A percentile compares a stretch with the other conserved stretches of the same genome.
phyloP scores from a whole-genome alignment of 345 rosid genomes.

The Firmiana major region DNA sequence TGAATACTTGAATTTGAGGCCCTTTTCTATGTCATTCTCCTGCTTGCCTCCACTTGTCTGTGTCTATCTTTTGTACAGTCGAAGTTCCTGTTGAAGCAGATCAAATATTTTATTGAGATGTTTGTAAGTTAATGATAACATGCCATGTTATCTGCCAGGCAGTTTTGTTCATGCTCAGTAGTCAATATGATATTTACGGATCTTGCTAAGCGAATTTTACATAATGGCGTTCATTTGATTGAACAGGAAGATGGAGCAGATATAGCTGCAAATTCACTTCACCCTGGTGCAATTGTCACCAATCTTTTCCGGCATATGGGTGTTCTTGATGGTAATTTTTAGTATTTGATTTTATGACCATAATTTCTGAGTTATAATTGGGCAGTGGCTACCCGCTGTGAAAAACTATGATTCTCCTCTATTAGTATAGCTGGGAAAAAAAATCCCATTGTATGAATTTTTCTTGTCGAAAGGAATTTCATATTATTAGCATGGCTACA shows the following conservation, averaged over 20 bases:
- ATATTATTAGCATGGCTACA: neutral
- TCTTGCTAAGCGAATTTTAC: neutral
- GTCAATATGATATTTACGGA: neutral
- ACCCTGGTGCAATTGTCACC: constrained; percentile 48
- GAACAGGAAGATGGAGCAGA: constrained; percentile 48
- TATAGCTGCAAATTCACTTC: constrained; percentile 54
- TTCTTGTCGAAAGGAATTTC: neutral
- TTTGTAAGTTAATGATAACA: neutral
- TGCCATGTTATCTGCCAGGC: neutral
- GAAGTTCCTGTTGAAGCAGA: neutral
- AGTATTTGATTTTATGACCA: neutral
- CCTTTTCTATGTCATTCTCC: neutral
- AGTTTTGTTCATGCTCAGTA: neutral
- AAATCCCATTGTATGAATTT: neutral
- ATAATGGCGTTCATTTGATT: constrained; percentile 3
- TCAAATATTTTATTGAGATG: neutral
- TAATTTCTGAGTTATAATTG: constrained; percentile 2
- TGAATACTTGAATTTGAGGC: neutral
- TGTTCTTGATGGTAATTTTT: constrained; percentile 23
- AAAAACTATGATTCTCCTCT: neutral
- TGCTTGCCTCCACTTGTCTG: neutral
- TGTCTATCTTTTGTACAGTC: neutral
- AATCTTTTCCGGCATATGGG: constrained; percentile 39
- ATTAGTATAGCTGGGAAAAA: neutral
- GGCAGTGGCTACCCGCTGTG: neutral